A percentile compares a stretch with the other conserved stretches of the same genome.
Evolutionary conservation across 163 green algal species (phyloP).

Genomic region (Smithsoniella earleae): DNA sequence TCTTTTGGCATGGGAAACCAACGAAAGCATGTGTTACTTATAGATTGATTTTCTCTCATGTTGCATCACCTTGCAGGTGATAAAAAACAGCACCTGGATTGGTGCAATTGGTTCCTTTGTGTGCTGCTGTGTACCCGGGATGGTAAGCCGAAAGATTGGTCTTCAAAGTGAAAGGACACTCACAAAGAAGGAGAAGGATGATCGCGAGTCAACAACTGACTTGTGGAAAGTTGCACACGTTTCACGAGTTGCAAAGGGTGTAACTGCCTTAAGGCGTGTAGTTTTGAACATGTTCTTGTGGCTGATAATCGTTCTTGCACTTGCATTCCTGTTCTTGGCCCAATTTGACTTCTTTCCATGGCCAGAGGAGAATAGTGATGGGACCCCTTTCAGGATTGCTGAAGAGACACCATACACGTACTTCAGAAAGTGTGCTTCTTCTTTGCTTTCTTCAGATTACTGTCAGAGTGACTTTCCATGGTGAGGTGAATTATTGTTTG

Average conservation of each 20-base stretch:
- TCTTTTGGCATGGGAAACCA: too few species aligned
- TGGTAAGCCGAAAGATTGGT: neutral
- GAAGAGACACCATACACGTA: too few species aligned
- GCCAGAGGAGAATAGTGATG: neutral
- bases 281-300: neutral
- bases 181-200: neutral
- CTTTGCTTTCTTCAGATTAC: too few species aligned
- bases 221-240: neutral
- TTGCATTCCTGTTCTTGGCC: neutral
- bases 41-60: too few species aligned
- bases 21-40: too few species aligned
- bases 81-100: neutral
- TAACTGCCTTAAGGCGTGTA: neutral
- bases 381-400: too few species aligned
- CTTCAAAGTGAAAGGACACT: neutral
- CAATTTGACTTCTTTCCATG: constrained; percentile 20
- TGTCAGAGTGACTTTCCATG: too few species aligned
- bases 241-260: neutral
- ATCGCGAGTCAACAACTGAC: neutral
- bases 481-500: too few species aligned
- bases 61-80: too few species aligned
- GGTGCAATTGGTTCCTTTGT: neutral
- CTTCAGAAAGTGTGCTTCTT: too few species aligned
- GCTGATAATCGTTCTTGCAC: neutral
- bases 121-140: constrained; percentile 5